These are phyloP conservation scores for Pelargonium cotyledonis DNA, from an alignment of 441 rosid species.

Conservation along the genomic window DNA sequence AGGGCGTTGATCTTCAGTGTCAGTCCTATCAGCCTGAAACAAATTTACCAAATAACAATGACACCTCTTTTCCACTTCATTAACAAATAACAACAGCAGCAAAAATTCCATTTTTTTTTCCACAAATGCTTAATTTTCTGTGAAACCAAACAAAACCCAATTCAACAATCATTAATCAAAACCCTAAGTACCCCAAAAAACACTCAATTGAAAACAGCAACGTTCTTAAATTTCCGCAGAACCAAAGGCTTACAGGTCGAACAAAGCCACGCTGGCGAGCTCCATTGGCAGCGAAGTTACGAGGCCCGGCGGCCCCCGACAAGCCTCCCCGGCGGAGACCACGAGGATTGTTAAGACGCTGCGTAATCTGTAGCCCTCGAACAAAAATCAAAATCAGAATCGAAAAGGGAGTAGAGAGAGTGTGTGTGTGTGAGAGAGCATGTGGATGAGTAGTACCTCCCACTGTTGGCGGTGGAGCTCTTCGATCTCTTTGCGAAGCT, in stretches of 20 bases:
- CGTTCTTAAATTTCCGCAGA: too few species aligned
- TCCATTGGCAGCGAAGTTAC: slow-evolving; percentile 51
- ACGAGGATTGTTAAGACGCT: slow-evolving; percentile 85
- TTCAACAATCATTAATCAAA: neutral
- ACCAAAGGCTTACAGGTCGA: slow-evolving; percentile 43
- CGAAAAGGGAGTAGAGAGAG: neutral
- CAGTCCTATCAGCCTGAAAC: slow-evolving; percentile 63
- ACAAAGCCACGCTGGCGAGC: slow-evolving; percentile 51
- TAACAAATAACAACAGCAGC: too few species aligned
- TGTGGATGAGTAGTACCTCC: slow-evolving; percentile 51
- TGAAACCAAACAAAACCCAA: slow-evolving; percentile 2
- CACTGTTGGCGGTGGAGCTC: slow-evolving; percentile 93
- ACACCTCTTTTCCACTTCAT: too few species aligned
- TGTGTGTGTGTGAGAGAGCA: neutral
- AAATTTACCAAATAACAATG: neutral
- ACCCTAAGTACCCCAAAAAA: neutral
- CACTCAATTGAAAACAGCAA: neutral
- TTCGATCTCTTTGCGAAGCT: slow-evolving; percentile 79
- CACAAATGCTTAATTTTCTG: too few species aligned
- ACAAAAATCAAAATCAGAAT: neutral
- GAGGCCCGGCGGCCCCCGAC: slow-evolving; percentile 39
- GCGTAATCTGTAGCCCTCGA: slow-evolving; percentile 48
- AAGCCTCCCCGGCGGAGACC: slow-evolving; percentile 80
- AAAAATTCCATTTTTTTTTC: too few species aligned
- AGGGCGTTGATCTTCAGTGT: slow-evolving; percentile 71